Base-by-base conservation (phyloP, 352 stramenopile species). In the Phytophthora hybrid region DNA sequence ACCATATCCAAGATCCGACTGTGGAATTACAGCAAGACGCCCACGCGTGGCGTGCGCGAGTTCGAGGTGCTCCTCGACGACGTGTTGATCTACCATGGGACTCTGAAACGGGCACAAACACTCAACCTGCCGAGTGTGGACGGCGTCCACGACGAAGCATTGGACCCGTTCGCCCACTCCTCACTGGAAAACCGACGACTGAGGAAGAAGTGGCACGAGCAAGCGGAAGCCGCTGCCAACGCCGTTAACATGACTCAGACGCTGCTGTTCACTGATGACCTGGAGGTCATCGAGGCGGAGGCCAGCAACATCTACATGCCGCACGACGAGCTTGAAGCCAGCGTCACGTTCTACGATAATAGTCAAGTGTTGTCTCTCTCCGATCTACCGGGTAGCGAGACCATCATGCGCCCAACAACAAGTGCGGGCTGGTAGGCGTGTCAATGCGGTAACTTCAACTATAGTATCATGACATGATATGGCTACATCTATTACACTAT, bases 21-120 rank as follows among this genome's bases (percentile, higher is more conserved):
- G 16, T 96, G 85, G 85, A 97, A 97, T 66, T 97, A 97, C 77
- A 92, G 78, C 77, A 96, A 95, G 74, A 96, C 92, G 8, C 86
- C 90, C 1, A 49, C 78, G 3, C 85, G 92, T 7, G 92, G 92
- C 19, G 92, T 93, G 0, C 77, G 77, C 8, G 89, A 97, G 66
- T 93, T 97, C 57, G 86, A 93, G 44, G 70, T 97, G 26, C 88
- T 92, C 51, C 59, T 97, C 34, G 92, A 97, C 77, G 92, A 97
- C 63, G 79, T 94, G 31, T 77, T 93, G 21, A 85, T 94, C 56
- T 93, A 88, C 77, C 83, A 93, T 63, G 86, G 87, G 4, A 71
- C 82, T 1, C 53, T 93, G 18, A 77, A 77, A 16, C 83, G 87
- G 44, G 75, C 85, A 4, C 81, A 76, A 9, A 26, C 81, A 14